Evolutionary conservation across 345 rosid species (phyloP).

Genomic region (Diplotaxis tenuifolia): DNA sequence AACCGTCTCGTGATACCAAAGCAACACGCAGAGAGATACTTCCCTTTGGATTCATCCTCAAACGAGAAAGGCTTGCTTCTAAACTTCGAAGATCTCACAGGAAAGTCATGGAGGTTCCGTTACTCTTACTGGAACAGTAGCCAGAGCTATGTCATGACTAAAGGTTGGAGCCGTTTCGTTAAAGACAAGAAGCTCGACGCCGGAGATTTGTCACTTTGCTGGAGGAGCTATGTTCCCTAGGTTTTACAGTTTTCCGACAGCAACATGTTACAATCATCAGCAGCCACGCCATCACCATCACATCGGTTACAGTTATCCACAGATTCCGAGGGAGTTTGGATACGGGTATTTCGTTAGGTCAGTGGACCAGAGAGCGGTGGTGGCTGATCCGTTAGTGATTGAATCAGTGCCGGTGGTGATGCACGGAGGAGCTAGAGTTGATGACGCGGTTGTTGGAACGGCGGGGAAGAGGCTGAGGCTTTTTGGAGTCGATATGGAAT

Average conservation of each 20-base stretch:
- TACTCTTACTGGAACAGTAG: constrained; percentile 97
- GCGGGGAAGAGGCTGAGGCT: constrained; percentile 56
- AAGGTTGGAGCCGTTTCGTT: constrained; percentile 96
- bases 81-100: constrained; percentile 79
- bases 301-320: constrained; percentile 18
- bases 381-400: constrained; percentile 32
- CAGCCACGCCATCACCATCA: constrained; percentile 37
- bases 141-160: constrained; percentile 97
- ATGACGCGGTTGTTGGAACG: constrained; percentile 12
- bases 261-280: constrained; percentile 35
- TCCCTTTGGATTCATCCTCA: constrained; percentile 57
- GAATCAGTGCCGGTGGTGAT: constrained; percentile 40
- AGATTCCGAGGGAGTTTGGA: constrained; percentile 36
- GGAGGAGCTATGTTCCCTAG: constrained; percentile 56
- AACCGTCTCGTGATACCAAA: constrained; percentile 81
- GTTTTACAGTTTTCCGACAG: constrained; percentile 49
- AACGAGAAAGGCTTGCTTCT: constrained; percentile 74
- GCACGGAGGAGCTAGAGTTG: constrained; percentile 27
- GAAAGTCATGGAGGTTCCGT: constrained; percentile 80
- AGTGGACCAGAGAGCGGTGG: constrained; percentile 30
- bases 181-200: constrained; percentile 94
- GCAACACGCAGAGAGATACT: constrained; percentile 78
- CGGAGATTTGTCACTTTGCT: constrained; percentile 70
- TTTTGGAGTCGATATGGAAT: constrained; percentile 75
- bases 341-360: constrained; percentile 35